These are phyloP conservation scores for Yamagishiella unicocca DNA, from an alignment of 139 green algal species.

Conservation along the genomic window DNA sequence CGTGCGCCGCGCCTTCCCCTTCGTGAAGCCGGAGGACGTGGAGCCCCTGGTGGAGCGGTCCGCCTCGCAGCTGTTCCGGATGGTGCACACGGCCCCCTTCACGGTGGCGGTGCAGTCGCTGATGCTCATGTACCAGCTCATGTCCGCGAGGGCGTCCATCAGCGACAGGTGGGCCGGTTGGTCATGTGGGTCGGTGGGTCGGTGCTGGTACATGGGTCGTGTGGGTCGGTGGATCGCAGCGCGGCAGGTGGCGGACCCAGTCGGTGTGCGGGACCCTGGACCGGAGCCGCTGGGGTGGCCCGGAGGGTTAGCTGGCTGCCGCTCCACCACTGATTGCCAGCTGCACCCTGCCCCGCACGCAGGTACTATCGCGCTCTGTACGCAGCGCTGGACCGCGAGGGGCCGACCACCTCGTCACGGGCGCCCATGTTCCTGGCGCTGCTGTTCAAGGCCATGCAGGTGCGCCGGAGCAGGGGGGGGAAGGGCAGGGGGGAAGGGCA, in stretches of 20 bases:
- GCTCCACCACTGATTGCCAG: no score
- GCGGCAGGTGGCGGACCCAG: no score
- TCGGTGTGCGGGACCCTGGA: no score
- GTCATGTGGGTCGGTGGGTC: neutral
- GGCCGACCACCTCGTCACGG: constrained; percentile 70
- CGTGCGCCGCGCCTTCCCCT: constrained; percentile 95
- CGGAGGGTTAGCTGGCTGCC: no score
- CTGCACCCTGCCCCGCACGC: no score
- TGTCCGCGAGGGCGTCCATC: constrained; percentile 65
- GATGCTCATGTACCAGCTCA: constrained; percentile 91
- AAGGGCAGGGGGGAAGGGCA: no score
- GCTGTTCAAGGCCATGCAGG: constrained; percentile 83
- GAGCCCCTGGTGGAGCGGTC: constrained; percentile 61
- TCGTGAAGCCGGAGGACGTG: constrained; percentile 69
- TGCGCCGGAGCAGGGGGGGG: no score
- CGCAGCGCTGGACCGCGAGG: constrained; percentile 71
- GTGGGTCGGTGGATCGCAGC: no score
- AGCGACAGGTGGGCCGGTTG: constrained; percentile 81
- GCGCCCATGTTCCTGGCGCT: constrained; percentile 90
- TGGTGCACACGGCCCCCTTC: constrained; percentile 90
- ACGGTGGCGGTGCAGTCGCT: constrained; percentile 90
- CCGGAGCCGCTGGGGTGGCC: no score
- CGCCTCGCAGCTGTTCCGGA: constrained; percentile 87
- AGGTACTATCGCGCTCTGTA: constrained; percentile 87
- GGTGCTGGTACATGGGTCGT: neutral